phyloP scores from a whole-genome alignment of 495 filamentous ascomycete genomes.

The Neurospora sp. region DNA sequence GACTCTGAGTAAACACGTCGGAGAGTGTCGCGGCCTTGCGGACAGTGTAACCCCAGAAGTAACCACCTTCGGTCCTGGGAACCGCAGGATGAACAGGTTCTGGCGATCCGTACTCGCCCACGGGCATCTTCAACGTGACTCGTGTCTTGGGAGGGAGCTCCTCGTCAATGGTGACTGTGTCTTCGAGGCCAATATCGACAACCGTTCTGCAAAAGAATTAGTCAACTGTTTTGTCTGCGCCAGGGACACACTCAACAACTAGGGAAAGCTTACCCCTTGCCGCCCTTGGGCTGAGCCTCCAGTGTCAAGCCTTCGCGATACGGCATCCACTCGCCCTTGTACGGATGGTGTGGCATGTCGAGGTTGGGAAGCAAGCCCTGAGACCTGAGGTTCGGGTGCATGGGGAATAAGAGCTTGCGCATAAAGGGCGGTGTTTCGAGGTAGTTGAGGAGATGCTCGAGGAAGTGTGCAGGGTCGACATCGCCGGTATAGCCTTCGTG shows the following conservation, averaged over 20 bases:
- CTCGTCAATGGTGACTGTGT: slow-evolving; percentile 41
- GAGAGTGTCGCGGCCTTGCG: slow-evolving; percentile 49
- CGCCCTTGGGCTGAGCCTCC: slow-evolving; percentile 19
- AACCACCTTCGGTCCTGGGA: slow-evolving; percentile 57
- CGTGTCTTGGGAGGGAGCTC: slow-evolving; percentile 49
- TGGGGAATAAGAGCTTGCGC: slow-evolving; percentile 52
- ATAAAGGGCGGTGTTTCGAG: slow-evolving; percentile 69
- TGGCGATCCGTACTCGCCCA: slow-evolving; percentile 26
- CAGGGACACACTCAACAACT: neutral
- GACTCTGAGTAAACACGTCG: slow-evolving; percentile 53
- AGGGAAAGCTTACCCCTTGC: slow-evolving; percentile 20
- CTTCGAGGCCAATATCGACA: slow-evolving; percentile 49
- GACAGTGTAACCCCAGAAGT: slow-evolving; percentile 67
- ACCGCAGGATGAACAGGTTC: slow-evolving; percentile 47
- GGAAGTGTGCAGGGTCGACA: slow-evolving; percentile 56
- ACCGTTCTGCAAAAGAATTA: slow-evolving; percentile 27
- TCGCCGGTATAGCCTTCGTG: slow-evolving; percentile 50
- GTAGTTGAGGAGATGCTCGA: slow-evolving; percentile 61
- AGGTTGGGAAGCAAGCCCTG: slow-evolving; percentile 58
- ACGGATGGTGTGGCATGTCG: slow-evolving; percentile 68
- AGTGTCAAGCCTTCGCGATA: slow-evolving; percentile 64
- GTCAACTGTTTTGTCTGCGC: neutral
- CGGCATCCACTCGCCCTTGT: slow-evolving; percentile 51
- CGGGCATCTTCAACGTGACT: slow-evolving; percentile 53
- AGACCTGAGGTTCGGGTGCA: slow-evolving; percentile 57